These are phyloP conservation scores for Solanum chmielewskii DNA, from an alignment of 257 asterid species.

Conservation along the genomic window DNA sequence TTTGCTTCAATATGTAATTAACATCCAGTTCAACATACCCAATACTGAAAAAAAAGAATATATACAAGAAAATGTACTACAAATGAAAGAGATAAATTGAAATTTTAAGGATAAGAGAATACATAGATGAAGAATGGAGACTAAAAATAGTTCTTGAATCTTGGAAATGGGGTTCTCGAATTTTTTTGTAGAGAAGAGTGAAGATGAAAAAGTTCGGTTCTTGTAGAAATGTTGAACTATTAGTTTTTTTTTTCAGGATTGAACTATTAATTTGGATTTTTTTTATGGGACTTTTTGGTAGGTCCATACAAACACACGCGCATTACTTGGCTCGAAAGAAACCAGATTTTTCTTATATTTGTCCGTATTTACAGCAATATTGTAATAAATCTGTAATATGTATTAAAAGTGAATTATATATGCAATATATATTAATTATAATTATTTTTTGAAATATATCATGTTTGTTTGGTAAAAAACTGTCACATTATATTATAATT, in stretches of 20 bases:
- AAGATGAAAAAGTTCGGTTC: neutral
- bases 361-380: no score
- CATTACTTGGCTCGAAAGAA: no score
- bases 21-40: neutral
- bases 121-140: neutral
- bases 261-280: neutral
- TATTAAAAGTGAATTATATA: no score
- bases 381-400: no score
- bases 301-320: neutral
- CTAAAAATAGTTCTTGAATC: neutral
- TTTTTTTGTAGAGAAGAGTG: neutral
- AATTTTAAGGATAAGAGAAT: neutral
- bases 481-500: no score
- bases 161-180: neutral
- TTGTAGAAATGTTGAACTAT: neutral
- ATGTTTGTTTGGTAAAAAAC: no score
- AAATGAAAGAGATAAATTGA: neutral
- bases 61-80: neutral
- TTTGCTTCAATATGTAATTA: neutral
- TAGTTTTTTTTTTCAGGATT: neutral
- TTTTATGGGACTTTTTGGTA: neutral
- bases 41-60: neutral
- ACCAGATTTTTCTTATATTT: neutral
- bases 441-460: no score
- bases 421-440: no score